These are phyloP conservation scores for Kluyveromyces lactis DNA, from an alignment of 805 yeast species.

Conservation along the genomic window DNA sequence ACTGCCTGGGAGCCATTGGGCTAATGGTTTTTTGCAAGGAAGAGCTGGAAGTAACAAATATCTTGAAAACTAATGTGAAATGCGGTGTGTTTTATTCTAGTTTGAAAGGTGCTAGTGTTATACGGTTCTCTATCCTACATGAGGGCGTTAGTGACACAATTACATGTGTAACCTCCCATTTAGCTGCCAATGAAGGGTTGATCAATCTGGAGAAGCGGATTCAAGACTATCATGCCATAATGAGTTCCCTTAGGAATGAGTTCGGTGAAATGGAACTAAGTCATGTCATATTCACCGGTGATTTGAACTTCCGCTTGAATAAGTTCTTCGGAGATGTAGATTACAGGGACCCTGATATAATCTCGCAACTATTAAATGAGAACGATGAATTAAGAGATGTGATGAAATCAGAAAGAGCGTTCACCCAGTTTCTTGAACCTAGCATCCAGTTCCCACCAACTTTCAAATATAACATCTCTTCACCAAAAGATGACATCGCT, in stretches of 20 bases:
- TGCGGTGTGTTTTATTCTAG: conserved; percentile 56
- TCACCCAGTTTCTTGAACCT: conserved; percentile 61
- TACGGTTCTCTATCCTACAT: conserved; percentile 35
- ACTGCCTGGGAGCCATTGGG: conserved; percentile 53
- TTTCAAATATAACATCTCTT: conserved; percentile 53
- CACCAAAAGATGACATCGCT: conserved; percentile 26
- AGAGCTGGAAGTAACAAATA: conserved; percentile 23
- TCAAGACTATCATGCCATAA: conserved; percentile 39
- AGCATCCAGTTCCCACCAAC: conserved; percentile 68
- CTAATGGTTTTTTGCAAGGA: conserved; percentile 40
- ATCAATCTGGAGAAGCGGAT: conserved; percentile 41
- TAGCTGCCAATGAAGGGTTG: conserved; percentile 72
- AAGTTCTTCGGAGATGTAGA: conserved; percentile 13
- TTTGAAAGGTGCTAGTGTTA: conserved; percentile 67
- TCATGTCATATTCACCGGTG: conserved; percentile 76
- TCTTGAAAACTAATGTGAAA: conserved; percentile 30
- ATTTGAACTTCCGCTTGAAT: conserved; percentile 66
- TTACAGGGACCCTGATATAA: conserved; percentile 9
- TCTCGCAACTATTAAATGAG: conserved; percentile 18
- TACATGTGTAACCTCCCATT: conserved; percentile 64
- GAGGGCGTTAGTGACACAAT: conserved; percentile 28
- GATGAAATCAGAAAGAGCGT: conserved; percentile 34
- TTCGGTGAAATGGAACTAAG: conserved; percentile 43
- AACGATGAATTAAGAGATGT: conserved; percentile 31
- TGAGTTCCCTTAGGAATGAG: conserved; percentile 38